Evolutionary conservation across 148 eudicot species (phyloP), one percentile per base, ranked within the genome.

Genomic region (Euryodendron excelsum): DNA sequence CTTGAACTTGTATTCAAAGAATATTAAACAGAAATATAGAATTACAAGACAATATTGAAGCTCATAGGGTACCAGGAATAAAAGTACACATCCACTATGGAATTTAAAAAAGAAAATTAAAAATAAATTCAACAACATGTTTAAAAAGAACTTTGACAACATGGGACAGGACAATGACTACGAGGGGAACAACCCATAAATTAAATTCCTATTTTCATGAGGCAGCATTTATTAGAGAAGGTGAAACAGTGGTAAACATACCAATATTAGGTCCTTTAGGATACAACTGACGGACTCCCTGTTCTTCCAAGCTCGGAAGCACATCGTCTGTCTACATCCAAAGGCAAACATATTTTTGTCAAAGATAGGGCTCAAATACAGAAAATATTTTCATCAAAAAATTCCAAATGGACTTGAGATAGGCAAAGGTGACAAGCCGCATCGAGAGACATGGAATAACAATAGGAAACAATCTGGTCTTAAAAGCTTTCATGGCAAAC

Each of bases 211-310:
- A 6, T 44, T 25, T 36, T 39, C 21, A 55, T 21, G 28, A 47
- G 1, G 37, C 23, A 4, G 5, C 37, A 9, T 28, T 21, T 15
- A 69, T 1, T 18, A 56, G 28, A 13, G n/a, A 78, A 39, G 48
- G 48, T n/a, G 15, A 25, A 78, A 4, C 12, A 44, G 11, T 20
- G 73, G 27, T 69, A 56, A 1, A 52, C 59, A 31, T 86, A 94
- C 98, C 98, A 70, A 91, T 81, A 88, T 88, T 91, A 50, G 96
- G 90, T 14, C 92, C 94, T 82, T 86, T 90, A 2, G 94, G 96
- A 79, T 95, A 93, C 84, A 93, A 80, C 18, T 93, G 94, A 14
- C 94, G 91, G 48, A 93, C 99, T 36, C 96, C 97, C 85, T 93
- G 96, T 75, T 93, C 97, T 81, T 95, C 99, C 78, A 95, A 84